Base-by-base conservation (phyloP, 192 early-diverging fungal genomes). In the Mortierella antarctica region DNA sequence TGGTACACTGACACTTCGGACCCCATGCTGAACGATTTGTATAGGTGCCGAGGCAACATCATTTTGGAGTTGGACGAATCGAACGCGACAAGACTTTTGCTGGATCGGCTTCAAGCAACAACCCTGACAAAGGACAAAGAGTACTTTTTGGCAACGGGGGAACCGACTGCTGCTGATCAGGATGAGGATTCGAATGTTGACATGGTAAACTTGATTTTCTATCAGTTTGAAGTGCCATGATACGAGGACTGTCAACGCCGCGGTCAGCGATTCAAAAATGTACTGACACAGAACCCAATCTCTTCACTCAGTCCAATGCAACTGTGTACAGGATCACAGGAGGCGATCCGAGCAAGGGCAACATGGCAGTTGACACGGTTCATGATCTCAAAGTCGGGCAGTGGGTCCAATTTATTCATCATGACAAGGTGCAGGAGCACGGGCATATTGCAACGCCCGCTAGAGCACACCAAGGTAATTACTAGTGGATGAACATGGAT, bases 261-360 rank as follows among this genome's bases (percentile, higher is more conserved):
- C 31, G 31, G 31, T 31, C 31, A 31, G 3, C 31, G 3, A 31
- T 31, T 31, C 31, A 31, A 31, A 31, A 31, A 31, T 31, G 31
- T 31, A 31, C 31, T 31, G 31, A 31, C 31, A 31, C 31, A 31
- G 31, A 31, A 31, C 31, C 12, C 42, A 8, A 23, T 48, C 51
- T 13, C 10, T 46, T 17, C n/a, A 10, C 52, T n/a, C 67, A 83
- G 65, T 48, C 47, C 39, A 75, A 62, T 9, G 64, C 78, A 44
- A 80, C 68, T 11, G 70, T 84, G 1, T 72, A 80, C 41, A 84
- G 80, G 55, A 85, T 89, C 58, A 85, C 84, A 48, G 86, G 88
- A n/a, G 88, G 88, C 0, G 86, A 89, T 68, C 88, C 87, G 12
- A 69, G 72, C 39, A 82, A 82, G 48, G 88, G 87, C n/a, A 89